These are phyloP conservation scores for Colletotrichum lupini DNA, from an alignment of 2,329 filamentous ascomycete species.

Conservation along the genomic window DNA sequence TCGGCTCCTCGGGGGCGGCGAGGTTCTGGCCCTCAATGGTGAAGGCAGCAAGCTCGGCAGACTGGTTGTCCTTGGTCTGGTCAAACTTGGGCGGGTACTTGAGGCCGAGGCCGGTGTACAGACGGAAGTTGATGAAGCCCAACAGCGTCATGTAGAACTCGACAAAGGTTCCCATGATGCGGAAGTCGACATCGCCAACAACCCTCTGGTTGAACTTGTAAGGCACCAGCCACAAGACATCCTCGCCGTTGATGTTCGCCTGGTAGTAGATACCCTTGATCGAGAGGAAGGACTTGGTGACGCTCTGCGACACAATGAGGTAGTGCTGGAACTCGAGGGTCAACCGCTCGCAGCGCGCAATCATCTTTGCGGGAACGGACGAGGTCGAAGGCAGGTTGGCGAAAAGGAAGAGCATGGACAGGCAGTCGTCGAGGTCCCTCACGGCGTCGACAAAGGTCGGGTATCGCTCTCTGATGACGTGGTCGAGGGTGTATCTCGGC, in stretches of 20 bases:
- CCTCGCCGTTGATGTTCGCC: conserved; percentile 95
- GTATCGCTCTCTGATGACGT: conserved; percentile 98
- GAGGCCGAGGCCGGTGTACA: conserved; percentile 91
- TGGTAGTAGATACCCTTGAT: conserved; percentile 99
- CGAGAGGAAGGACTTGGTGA: conserved; percentile 95
- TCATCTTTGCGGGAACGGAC: conserved; percentile 92
- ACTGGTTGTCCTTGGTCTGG: conserved; percentile 84
- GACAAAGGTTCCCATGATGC: conserved; percentile 99
- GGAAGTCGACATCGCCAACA: conserved; percentile 94
- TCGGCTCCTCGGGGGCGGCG: conserved; percentile 63
- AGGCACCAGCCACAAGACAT: conserved; percentile 95
- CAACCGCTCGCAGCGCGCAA: conserved; percentile 91
- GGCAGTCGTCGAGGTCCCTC: conserved; percentile 93
- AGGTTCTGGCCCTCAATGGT: conserved; percentile 82
- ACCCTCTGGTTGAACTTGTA: conserved; percentile 98
- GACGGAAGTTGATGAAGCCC: conserved; percentile 93
- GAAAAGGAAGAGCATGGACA: conserved; percentile 97
- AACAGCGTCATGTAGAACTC: conserved; percentile 98
- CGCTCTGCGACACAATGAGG: conserved; percentile 88
- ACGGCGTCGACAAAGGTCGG: conserved; percentile 96
- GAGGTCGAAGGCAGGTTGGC: conserved; percentile 93
- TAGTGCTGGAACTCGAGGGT: conserved; percentile 98
- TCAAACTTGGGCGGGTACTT: conserved; percentile 98
- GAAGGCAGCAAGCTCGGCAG: conserved; percentile 91
- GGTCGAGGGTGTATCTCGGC: conserved; percentile 90